These are phyloP conservation scores for Canavalia ensiformis DNA, from an alignment of 306 rosid species.

Conservation along the genomic window DNA sequence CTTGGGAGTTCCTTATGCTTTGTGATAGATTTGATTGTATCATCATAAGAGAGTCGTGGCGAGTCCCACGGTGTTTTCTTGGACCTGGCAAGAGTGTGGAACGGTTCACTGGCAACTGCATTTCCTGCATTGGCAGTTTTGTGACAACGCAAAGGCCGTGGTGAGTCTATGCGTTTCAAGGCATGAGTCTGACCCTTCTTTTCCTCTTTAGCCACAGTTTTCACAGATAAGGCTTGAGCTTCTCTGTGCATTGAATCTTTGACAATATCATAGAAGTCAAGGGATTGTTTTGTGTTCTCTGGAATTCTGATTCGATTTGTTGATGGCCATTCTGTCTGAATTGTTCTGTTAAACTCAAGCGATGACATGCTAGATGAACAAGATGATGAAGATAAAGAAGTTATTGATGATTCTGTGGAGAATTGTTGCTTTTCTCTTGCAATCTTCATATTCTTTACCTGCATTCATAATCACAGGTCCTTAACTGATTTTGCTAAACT, in stretches of 20 bases:
- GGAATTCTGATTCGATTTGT: constrained; percentile 45
- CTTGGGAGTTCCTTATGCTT: constrained; percentile 83
- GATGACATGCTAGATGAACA: constrained; percentile 90
- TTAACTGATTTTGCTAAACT: constrained; percentile 29
- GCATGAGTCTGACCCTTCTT: constrained; percentile 52
- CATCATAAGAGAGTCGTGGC: constrained; percentile 84
- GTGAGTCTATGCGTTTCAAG: constrained; percentile 78
- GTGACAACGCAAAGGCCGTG: constrained; percentile 65
- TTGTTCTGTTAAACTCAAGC: constrained; percentile 61
- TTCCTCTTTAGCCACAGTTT: constrained; percentile 60
- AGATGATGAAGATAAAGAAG: constrained; percentile 73
- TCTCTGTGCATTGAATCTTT: constrained; percentile 70
- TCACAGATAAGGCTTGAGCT: constrained; percentile 63
- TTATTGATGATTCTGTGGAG: constrained; percentile 77
- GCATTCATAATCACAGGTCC: constrained; percentile 40
- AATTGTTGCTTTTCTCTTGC: constrained; percentile 63
- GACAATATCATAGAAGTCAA: constrained; percentile 57
- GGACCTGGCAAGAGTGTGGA: constrained; percentile 54
- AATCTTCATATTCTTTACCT: constrained; percentile 61
- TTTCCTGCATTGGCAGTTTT: constrained; percentile 55
- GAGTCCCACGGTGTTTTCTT: constrained; percentile 62
- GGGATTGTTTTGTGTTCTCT: constrained; percentile 48
- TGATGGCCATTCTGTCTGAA: constrained; percentile 60
- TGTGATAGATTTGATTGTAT: constrained; percentile 61
- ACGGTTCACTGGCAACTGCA: constrained; percentile 54